Evolutionary conservation across 257 asterid genomes (phyloP).

Genomic region (Solanum acaule): DNA sequence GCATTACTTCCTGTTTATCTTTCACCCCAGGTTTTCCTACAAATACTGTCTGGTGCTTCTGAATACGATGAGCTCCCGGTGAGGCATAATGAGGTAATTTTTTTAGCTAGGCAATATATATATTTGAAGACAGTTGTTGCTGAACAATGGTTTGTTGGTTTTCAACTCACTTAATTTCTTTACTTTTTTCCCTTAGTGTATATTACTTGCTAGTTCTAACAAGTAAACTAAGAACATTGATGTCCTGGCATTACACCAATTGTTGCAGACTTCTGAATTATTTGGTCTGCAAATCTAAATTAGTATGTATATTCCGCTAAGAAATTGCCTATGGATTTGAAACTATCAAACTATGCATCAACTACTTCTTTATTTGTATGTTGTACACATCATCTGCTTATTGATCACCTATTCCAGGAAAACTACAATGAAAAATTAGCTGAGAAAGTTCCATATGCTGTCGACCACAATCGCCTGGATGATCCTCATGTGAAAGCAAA

Average conservation of each 20-base stretch:
- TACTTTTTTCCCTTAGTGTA: neutral
- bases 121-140: neutral
- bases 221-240: neutral
- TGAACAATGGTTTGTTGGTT: neutral
- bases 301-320: neutral
- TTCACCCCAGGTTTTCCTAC: slow-evolving; percentile 64
- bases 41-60: slow-evolving; percentile 74
- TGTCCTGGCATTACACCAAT: neutral
- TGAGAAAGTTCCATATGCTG: slow-evolving; percentile 57
- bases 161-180: neutral
- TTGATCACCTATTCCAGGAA: slow-evolving; percentile 35
- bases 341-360: neutral
- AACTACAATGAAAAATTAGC: slow-evolving; percentile 69
- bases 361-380: neutral
- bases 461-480: slow-evolving; percentile 80
- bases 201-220: neutral
- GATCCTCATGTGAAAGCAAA: slow-evolving; percentile 98
- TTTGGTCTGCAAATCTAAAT: neutral
- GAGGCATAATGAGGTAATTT: slow-evolving; percentile 85
- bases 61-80: slow-evolving; percentile 97
- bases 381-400: neutral
- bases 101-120: neutral
- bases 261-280: neutral
- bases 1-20: neutral
- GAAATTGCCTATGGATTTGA: neutral